These are phyloP conservation scores for Chalciporus sphaerocephalus DNA, from an alignment of 768 basidiomycete genomes.

Conservation along the genomic window DNA sequence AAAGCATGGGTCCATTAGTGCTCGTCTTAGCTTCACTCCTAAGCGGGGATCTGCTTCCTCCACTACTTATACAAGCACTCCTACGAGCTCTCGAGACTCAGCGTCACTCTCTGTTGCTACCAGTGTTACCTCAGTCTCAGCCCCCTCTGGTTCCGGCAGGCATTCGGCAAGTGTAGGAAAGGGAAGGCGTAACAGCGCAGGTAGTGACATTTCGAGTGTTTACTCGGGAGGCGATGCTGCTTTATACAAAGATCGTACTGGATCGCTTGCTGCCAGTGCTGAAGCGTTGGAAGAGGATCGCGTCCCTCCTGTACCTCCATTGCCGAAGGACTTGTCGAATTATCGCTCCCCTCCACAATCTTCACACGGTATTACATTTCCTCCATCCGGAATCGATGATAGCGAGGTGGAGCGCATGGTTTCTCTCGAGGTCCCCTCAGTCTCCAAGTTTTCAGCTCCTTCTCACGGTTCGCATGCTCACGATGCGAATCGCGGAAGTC, in stretches of 20 bases:
- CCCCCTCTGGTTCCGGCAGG: conserved; percentile 56
- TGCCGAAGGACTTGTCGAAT: conserved; percentile 84
- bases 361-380: conserved; percentile 51
- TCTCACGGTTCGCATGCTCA: conserved; percentile 36
- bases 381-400: conserved; percentile 43
- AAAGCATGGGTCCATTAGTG: conserved; percentile 52
- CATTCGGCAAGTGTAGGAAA: conserved; percentile 61
- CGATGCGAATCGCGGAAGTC: conserved; percentile 36
- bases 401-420: conserved; percentile 44
- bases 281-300: conserved; percentile 56
- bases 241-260: conserved; percentile 63
- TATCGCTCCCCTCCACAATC: conserved; percentile 68
- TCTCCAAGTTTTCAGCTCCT: conserved; percentile 21
- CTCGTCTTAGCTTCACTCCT: conserved; percentile 72
- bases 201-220: conserved; percentile 78
- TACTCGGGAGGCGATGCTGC: conserved; percentile 61
- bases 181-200: conserved; percentile 72
- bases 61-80: conserved; percentile 77
- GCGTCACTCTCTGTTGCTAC: conserved; percentile 76
- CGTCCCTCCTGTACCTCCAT: conserved; percentile 91
- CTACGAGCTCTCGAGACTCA: conserved; percentile 83
- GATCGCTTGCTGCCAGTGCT: conserved; percentile 52
- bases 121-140: conserved; percentile 70
- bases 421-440: conserved; percentile 48
- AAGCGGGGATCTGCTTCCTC: conserved; percentile 90